Base-by-base conservation (phyloP, 768 basidiomycete species). In the Krasilnikovozyma curviuscula region DNA sequence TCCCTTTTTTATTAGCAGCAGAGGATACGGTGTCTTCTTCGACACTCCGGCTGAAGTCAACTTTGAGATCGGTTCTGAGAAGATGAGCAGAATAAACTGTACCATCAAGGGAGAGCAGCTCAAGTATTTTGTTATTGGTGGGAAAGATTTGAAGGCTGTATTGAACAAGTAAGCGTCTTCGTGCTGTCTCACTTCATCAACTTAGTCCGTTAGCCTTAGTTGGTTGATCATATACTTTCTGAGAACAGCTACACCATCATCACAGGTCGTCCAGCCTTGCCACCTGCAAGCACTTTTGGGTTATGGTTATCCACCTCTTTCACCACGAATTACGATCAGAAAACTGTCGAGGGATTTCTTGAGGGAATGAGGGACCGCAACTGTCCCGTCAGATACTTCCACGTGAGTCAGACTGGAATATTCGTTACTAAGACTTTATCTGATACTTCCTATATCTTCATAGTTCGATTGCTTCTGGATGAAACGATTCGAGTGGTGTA, bases 281-380 rank as follows among this genome's bases (percentile, higher is more conserved):
- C 81, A 25, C 79, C 79, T 2, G 63, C 72, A 4, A 81, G 80
- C 79, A 75, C 78, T 0, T 83, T 77, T 57, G 79, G 79, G 3
- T 72, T 81, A 3, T 81, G 79, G 78, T 68, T 81, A 31, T 77
- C 78, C 13, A 81, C 79, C 3, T 80, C 77, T 0, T 83, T 83
- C 69, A 67, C 79, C 45, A 81, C 81, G 0, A 71, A 71, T 21
- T 71, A 71, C 54, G 62, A 77, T 52, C 71, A 69, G 44, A 68
- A 73, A 45, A 81, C 81, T 0, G 80, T 83, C 14, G 72, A 75
- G 5, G 65, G 71, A 2, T 81, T 81, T 66, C 63, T 83, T 49
- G 66, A 78, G 58, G 79, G 78, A 12, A 81, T 83, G 79, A 62
- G 69, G 50, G 49, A 58, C 12, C 48, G 60, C 4, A 31, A 55